phyloP scores from a whole-genome alignment of 1,284 basidiomycete species.

The Naganishia cerealis region DNA sequence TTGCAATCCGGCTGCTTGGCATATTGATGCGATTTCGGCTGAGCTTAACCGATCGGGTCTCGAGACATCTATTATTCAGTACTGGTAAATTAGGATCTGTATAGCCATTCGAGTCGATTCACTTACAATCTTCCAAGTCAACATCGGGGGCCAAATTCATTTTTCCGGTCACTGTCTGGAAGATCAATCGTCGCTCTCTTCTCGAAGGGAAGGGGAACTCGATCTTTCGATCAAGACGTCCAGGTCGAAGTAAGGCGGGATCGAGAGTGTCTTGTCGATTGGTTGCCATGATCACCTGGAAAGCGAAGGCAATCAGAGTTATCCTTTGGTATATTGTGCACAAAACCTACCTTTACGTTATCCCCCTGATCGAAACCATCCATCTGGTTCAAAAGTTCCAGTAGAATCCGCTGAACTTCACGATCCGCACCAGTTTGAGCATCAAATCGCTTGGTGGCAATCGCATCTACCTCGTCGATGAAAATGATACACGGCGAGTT shows the following conservation, averaged over 20 bases:
- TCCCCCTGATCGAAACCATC: conserved; percentile 99
- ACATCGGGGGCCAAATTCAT: conserved; percentile 99
- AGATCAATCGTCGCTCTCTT: conserved; percentile 93
- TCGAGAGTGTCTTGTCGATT: conserved; percentile 95
- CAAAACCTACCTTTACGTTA: conserved; percentile 81
- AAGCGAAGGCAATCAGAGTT: not conserved
- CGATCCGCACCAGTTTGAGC: conserved; percentile 98
- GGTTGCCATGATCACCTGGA: conserved; percentile 95
- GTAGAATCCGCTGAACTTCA: conserved; percentile 96
- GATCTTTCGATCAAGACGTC: conserved; percentile 96
- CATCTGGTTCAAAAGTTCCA: conserved; percentile 99
- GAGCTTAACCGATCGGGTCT: conserved; percentile 93
- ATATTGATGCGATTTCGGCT: conserved; percentile 93
- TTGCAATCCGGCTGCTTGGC: conserved; percentile 96
- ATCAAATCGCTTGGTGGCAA: conserved; percentile 99
- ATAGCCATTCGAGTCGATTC: not conserved
- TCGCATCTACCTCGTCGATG: conserved; percentile 99
- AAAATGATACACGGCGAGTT: conserved; percentile 99
- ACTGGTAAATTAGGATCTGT: not conserved
- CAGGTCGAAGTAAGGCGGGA: conserved; percentile 93
- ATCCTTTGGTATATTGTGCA: too few species aligned
- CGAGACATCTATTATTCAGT: conserved; percentile 71
- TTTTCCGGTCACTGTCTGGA: conserved; percentile 95
- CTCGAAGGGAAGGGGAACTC: conserved; percentile 95
- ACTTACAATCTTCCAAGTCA: conserved; percentile 92